phyloP scores from a whole-genome alignment of 768 basidiomycete genomes.

The Mycena sanguinolenta region DNA sequence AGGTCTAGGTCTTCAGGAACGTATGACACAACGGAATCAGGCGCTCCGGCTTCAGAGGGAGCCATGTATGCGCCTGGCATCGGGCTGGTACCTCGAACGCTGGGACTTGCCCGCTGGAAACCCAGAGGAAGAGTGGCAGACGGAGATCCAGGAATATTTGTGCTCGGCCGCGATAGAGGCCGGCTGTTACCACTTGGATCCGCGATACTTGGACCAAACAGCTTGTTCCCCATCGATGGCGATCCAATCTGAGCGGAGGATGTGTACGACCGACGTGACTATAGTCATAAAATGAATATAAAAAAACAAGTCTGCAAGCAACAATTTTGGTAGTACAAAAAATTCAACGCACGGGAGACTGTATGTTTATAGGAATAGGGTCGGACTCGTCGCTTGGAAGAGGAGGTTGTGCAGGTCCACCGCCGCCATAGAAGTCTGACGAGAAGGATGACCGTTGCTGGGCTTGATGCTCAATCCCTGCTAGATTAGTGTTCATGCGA shows the following conservation, averaged over 20 bases:
- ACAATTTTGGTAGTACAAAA: background rate
- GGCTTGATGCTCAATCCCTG: slow-evolving; percentile 28
- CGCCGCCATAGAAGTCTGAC: slow-evolving; percentile 26
- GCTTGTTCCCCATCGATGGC: slow-evolving; percentile 22
- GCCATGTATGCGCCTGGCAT: slow-evolving; percentile 28
- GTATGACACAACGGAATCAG: background rate
- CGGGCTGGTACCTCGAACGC: slow-evolving; percentile 3
- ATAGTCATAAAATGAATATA: background rate
- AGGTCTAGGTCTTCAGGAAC: background rate
- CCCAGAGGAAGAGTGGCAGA: background rate
- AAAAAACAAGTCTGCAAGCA: background rate
- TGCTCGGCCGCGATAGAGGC: background rate
- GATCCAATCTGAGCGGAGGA: slow-evolving; percentile 10
- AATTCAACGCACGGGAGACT: slow-evolving; percentile 21
- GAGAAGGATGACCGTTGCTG: slow-evolving; percentile 19
- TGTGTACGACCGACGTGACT: slow-evolving; percentile 20
- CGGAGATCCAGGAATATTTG: slow-evolving; percentile 4
- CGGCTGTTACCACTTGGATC: background rate
- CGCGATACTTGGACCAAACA: slow-evolving; percentile 15
- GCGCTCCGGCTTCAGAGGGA: background rate
- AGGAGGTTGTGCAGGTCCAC: background rate
- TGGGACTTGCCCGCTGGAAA: background rate
- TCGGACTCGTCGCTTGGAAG: background rate
- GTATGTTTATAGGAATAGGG: slow-evolving; percentile 21
- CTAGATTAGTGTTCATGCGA: slow-evolving; percentile 21